Conservation (phyloP, 176 grass and related monocot species). For the Cocos nucifera region DNA sequence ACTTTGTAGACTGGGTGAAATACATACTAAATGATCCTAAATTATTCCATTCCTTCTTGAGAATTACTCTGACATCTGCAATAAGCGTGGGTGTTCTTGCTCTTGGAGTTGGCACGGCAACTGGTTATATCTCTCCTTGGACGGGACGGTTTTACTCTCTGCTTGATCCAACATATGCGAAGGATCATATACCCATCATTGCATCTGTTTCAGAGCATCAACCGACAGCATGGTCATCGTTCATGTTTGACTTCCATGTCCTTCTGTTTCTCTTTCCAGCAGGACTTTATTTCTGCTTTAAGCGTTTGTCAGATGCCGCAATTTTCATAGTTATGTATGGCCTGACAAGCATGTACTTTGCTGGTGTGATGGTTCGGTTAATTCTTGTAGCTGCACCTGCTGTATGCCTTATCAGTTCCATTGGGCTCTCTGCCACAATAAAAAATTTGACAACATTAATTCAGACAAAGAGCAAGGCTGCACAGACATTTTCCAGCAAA, state of each 20-base stretch:
- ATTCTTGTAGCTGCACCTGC: slow-evolving; percentile 94
- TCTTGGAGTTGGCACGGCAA: slow-evolving; percentile 86
- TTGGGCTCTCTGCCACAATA: slow-evolving; percentile 84
- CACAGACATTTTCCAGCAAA: slow-evolving; percentile 58
- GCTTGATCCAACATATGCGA: slow-evolving; percentile 97
- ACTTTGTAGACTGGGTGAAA: slow-evolving; percentile 85
- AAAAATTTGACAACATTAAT: slow-evolving; percentile 91
- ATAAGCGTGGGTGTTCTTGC: slow-evolving; percentile 66
- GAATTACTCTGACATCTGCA: slow-evolving; percentile 76
- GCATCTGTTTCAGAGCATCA: slow-evolving; percentile 99
- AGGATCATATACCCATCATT: slow-evolving; percentile 98
- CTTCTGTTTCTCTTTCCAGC: slow-evolving; percentile 97
- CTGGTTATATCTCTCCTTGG: slow-evolving; percentile 98
- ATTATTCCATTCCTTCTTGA: slow-evolving; percentile 81
- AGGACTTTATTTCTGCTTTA: slow-evolving; percentile 97
- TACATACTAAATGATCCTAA: slow-evolving; percentile 79
- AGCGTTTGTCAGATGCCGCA: slow-evolving; percentile 79
- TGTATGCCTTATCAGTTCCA: slow-evolving; percentile 90
- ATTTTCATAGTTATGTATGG: slow-evolving; percentile 99
- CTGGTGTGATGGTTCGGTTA: slow-evolving; percentile 94
- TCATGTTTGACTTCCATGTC: slow-evolving; percentile 99
- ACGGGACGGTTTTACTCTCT: slow-evolving; percentile 94
- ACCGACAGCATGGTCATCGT: slow-evolving; percentile 97
- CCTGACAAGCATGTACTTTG: slow-evolving; percentile 98
- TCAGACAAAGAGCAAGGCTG: slow-evolving; percentile 50